Percentiles rank a stretch among this genome's conserved stretches.
Evolutionary conservation across 306 rosid genomes (phyloP).

Genomic region (Citrullus amarus): DNA sequence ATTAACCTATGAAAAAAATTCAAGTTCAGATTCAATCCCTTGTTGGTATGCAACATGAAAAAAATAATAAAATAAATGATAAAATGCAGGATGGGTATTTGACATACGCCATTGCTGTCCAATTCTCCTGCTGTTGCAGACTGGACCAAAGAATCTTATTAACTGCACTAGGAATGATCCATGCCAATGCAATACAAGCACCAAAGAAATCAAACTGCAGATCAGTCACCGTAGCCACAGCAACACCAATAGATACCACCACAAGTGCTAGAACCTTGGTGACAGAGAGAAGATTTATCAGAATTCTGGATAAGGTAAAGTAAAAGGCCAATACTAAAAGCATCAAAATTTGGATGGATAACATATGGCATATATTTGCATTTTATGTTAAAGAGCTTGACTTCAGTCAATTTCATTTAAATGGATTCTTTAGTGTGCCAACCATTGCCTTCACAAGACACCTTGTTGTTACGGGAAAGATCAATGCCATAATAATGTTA

Average conservation of each 20-base stretch:
- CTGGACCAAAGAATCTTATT: constrained; percentile 82
- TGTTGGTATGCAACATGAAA: constrained; percentile 4
- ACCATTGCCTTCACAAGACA: neutral
- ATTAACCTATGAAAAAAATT: constrained; percentile 44
- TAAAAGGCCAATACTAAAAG: neutral
- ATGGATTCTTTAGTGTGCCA: neutral
- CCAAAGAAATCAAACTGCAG: constrained; percentile 70
- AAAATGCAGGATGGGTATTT: neutral
- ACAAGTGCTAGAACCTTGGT: constrained; percentile 54
- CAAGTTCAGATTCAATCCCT: constrained; percentile 8
- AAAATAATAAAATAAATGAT: neutral
- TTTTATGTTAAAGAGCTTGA: neutral
- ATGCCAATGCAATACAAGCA: constrained; percentile 66
- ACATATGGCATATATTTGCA: neutral
- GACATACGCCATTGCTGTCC: constrained; percentile 79
- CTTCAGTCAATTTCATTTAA: neutral
- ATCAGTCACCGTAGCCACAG: constrained; percentile 76
- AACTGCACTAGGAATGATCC: constrained; percentile 78
- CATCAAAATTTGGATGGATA: neutral
- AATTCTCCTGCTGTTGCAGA: constrained; percentile 76
- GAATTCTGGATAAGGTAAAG: neutral
- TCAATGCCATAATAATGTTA: neutral
- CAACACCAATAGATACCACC: constrained; percentile 67
- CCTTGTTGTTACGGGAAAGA: neutral
- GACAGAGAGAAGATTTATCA: neutral